Evolutionary conservation across 108 stramenopile species (phyloP).

Genomic region (Cyclotella kingstonii): DNA sequence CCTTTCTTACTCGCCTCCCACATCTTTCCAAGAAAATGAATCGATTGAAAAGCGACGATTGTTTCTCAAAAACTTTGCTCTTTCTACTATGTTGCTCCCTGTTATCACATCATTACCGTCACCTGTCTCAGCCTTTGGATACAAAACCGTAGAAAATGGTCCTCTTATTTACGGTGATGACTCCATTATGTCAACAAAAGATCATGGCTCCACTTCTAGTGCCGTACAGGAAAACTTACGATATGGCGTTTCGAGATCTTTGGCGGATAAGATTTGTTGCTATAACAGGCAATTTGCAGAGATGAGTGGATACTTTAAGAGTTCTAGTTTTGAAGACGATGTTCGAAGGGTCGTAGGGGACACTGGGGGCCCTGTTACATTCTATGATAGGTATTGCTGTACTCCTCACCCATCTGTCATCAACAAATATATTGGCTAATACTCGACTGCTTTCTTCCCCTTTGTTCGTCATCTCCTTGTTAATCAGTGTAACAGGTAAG

Average conservation of each 20-base stretch:
- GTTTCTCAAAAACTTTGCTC: slow-evolving; percentile 24
- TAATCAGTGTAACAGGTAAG: slow-evolving; percentile 18
- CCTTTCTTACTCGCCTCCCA: too few relatives aligned
- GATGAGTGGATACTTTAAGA: slow-evolving; percentile 35
- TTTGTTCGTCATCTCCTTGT: not conserved
- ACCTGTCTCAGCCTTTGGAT: slow-evolving; percentile 14
- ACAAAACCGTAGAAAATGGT: slow-evolving; percentile 11
- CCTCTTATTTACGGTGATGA: slow-evolving; percentile 44
- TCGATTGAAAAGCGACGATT: slow-evolving; percentile 17
- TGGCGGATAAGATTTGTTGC: slow-evolving; percentile 73
- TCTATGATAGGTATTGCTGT: slow-evolving; percentile 51
- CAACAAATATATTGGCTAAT: slow-evolving; percentile 17
- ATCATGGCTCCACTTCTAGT: slow-evolving; percentile 60
- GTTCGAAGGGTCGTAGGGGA: slow-evolving; percentile 10
- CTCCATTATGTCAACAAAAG: slow-evolving; percentile 55
- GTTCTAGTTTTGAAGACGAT: slow-evolving; percentile 27
- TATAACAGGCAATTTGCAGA: slow-evolving; percentile 66
- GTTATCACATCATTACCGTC: slow-evolving; percentile 10
- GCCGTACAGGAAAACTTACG: slow-evolving; percentile 67
- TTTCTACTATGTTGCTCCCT: slow-evolving; percentile 1
- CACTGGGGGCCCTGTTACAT: slow-evolving; percentile 33
- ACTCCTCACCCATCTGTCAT: not conserved
- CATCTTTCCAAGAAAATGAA: not conserved
- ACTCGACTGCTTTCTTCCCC: not conserved
- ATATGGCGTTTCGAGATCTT: slow-evolving; percentile 50